Evolutionary conservation across 2,329 filamentous ascomycete genomes (phyloP).

Genomic region (Fusarium continuum): DNA sequence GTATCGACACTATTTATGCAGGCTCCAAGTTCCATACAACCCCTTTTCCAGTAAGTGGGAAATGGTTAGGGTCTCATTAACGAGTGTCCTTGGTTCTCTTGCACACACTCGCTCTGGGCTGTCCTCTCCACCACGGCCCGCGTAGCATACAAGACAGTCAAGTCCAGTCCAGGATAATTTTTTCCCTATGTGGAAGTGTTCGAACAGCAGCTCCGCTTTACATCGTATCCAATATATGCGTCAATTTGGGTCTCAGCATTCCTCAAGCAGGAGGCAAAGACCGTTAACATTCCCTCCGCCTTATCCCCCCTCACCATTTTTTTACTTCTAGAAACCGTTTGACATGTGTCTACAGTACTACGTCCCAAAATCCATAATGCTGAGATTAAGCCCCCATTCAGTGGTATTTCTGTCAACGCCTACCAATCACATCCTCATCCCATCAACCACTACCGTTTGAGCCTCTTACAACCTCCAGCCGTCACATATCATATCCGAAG

Average conservation of each 20-base stretch:
- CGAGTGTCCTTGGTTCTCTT: no score
- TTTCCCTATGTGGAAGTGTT: not conserved
- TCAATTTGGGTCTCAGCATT: slow-evolving; percentile 10
- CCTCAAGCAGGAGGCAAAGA: slow-evolving; percentile 25
- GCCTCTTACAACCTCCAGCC: not conserved
- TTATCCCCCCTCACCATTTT: not conserved
- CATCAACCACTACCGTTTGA: slow-evolving; percentile 20
- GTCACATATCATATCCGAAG: slow-evolving; percentile 33
- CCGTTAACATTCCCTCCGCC: slow-evolving; percentile 24
- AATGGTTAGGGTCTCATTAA: no score
- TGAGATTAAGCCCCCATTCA: not conserved
- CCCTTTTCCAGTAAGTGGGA: not conserved
- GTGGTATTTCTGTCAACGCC: not conserved
- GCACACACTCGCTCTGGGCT: no score
- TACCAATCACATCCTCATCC: not conserved
- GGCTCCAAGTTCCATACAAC: not conserved
- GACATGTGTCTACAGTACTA: slow-evolving; percentile 17
- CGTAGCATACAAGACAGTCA: slow-evolving; percentile 2
- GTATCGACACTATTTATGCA: slow-evolving; percentile 15
- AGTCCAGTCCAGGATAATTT: not conserved
- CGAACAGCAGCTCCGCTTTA: not conserved
- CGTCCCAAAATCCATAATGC: not conserved
- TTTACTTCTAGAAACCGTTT: slow-evolving; percentile 30
- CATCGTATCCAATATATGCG: not conserved
- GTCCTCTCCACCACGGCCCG: slow-evolving; percentile 29